Evolutionary conservation across 2,329 filamentous ascomycete genomes (phyloP).

Genomic region (Graphium sp.): DNA sequence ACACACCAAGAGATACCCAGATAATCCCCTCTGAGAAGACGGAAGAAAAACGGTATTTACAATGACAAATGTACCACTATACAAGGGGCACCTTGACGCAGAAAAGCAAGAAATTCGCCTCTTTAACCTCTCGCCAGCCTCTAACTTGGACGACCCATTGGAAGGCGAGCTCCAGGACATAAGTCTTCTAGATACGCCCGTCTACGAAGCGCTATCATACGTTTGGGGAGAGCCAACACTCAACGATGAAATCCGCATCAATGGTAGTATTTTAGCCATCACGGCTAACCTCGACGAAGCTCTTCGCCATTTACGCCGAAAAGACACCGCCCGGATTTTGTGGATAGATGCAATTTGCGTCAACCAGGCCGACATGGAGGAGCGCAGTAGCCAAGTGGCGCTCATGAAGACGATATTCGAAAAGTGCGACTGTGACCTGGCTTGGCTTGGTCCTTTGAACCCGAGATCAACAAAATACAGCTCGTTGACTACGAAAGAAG

Average conservation of each 20-base stretch:
- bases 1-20: no score
- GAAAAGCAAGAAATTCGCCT: no score
- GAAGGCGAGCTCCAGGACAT: no score
- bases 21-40: no score
- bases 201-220: conserved; percentile 8
- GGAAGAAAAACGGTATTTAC: no score
- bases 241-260: neutral
- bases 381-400: conserved; percentile 7
- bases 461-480: no score
- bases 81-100: no score
- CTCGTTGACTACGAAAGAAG: no score
- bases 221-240: conserved; percentile 7
- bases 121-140: no score
- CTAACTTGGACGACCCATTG: no score
- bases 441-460: no score
- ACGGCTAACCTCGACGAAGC: conserved; percentile 7
- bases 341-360: conserved; percentile 9
- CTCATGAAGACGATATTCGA: conserved; percentile 10
- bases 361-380: conserved; percentile 7
- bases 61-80: no score
- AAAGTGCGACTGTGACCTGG: conserved; percentile 5
- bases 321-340: conserved; percentile 3
- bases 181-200: neutral
- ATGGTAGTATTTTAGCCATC: conserved; percentile 1
- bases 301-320: conserved; percentile 5